Conservation (phyloP, 495 filamentous ascomycete species). For the Penicillium manginii region DNA sequence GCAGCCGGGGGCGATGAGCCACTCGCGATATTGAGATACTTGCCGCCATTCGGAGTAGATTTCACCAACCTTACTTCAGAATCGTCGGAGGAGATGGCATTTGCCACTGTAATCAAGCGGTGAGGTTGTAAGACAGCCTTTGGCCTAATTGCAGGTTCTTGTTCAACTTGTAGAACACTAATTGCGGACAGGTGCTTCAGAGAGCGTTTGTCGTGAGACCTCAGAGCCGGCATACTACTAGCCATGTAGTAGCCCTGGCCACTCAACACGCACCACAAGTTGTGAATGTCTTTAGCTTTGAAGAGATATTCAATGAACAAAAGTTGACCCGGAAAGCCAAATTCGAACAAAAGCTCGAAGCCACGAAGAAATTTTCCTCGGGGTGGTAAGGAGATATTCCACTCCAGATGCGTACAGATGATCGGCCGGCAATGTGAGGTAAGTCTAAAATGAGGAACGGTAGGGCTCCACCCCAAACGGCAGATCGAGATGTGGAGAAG, state of each 20-base stretch:
- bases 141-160: not conserved
- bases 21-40: not conserved
- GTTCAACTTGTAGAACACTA: not conserved
- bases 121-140: not conserved
- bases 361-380: no score
- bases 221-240: conserved; percentile 27
- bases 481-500: conserved; percentile 16
- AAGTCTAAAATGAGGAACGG: conserved; percentile 12
- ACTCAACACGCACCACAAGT: conserved; percentile 3
- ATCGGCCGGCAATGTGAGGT: conserved; percentile 8
- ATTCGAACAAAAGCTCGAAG: not conserved
- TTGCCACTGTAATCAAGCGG: not conserved
- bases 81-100: not conserved
- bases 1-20: conserved; percentile 27
- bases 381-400: conserved; percentile 1
- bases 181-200: conserved; percentile 4
- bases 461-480: conserved; percentile 1
- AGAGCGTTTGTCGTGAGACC: conserved; percentile 15
- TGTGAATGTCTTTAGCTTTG: no score
- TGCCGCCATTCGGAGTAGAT: not conserved
- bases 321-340: not conserved
- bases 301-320: no score
- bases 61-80: not conserved
- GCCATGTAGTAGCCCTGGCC: conserved; percentile 2
- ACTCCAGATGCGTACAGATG: conserved; percentile 12